phyloP scores from a whole-genome alignment of 2,329 filamentous ascomycete genomes.

The Metarhizium rileyi region DNA sequence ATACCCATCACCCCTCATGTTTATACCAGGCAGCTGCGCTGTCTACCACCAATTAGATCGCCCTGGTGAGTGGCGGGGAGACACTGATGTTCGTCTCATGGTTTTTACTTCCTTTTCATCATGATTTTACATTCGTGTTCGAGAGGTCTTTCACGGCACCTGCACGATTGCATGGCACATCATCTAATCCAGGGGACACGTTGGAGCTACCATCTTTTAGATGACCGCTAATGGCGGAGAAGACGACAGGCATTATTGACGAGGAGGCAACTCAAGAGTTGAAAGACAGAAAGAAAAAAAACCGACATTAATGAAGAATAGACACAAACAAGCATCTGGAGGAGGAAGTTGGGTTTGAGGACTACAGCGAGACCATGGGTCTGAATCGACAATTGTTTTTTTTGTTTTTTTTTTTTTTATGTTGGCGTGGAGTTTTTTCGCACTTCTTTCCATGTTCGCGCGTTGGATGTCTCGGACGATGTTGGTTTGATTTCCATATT shows the following conservation, averaged over 20 bases:
- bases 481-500: background rate
- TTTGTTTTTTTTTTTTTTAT: background rate
- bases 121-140: too few relatives aligned
- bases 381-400: background rate
- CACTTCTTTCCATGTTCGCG: background rate
- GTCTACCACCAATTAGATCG: background rate
- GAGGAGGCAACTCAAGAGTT: too few relatives aligned
- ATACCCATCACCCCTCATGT: conserved; percentile 3
- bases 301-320: background rate
- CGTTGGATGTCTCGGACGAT: background rate
- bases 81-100: background rate
- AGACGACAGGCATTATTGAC: background rate
- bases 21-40: background rate
- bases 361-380: background rate
- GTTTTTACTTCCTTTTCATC: background rate
- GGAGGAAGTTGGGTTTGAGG: background rate
- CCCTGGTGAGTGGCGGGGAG: background rate
- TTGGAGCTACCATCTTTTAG: background rate
- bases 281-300: background rate
- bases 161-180: background rate
- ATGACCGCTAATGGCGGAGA: background rate
- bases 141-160: background rate
- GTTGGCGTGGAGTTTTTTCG: background rate
- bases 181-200: background rate
- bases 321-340: background rate